Conservation (phyloP, 2,329 filamentous ascomycete genomes). For the Trichoderma asperellum region DNA sequence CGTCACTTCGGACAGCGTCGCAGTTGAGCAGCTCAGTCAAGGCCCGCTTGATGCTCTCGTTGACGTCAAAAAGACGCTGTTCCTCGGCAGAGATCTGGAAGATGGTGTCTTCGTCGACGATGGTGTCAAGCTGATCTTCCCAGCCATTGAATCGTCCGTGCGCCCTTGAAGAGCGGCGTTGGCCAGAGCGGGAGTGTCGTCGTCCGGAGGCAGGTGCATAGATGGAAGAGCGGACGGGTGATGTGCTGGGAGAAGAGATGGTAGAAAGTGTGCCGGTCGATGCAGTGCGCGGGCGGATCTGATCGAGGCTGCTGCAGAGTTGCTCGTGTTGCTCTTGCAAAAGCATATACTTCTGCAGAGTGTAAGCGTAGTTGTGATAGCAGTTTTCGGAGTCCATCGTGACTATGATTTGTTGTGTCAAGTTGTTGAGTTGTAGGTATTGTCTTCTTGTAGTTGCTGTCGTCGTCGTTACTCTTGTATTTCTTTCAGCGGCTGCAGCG, state of each 20-base stretch:
- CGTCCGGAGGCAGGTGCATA: slow-evolving; percentile 51
- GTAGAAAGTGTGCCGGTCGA: slow-evolving; percentile 43
- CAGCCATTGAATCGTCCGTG: slow-evolving; percentile 43
- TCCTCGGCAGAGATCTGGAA: slow-evolving; percentile 57
- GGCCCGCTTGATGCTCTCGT: slow-evolving; percentile 64
- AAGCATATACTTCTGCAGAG: slow-evolving; percentile 58
- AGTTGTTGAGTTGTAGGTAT: neutral
- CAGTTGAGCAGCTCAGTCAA: slow-evolving; percentile 66
- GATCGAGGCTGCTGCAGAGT: slow-evolving; percentile 55
- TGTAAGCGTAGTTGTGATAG: slow-evolving; percentile 50
- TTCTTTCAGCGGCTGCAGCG: slow-evolving; percentile 29
- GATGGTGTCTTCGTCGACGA: slow-evolving; percentile 53
- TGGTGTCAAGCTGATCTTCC: slow-evolving; percentile 45
- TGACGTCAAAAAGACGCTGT: slow-evolving; percentile 58
- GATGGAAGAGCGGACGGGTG: slow-evolving; percentile 55
- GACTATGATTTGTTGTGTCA: neutral
- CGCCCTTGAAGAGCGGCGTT: slow-evolving; percentile 32
- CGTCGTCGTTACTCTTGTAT: slow-evolving; percentile 28
- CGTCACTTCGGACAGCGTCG: slow-evolving; percentile 56
- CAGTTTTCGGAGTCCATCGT: slow-evolving; percentile 38
- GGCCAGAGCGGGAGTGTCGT: slow-evolving; percentile 34
- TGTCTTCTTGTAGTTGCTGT: neutral
- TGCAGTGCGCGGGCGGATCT: slow-evolving; percentile 50
- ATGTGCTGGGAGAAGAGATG: slow-evolving; percentile 59
- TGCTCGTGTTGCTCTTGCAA: slow-evolving; percentile 60